These are phyloP conservation scores for Suhomyces coccinellae DNA, from an alignment of 1,139 yeast genomes.

Conservation along the genomic window DNA sequence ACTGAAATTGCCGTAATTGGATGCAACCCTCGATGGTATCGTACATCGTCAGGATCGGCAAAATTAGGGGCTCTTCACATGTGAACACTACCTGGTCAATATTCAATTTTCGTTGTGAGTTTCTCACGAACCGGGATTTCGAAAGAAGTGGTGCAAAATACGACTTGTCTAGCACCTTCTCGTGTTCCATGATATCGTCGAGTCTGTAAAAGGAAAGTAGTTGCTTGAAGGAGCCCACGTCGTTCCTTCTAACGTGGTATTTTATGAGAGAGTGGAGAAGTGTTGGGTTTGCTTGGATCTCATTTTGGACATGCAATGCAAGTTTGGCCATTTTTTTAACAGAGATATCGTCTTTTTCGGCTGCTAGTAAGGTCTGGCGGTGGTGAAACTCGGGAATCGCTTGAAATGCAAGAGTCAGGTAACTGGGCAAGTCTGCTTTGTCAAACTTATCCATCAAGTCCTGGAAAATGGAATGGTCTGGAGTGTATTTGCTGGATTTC, in stretches of 20 bases:
- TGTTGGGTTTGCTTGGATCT: slow-evolving; percentile 30
- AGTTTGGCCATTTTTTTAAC: slow-evolving; percentile 10
- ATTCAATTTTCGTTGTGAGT: slow-evolving; percentile 14
- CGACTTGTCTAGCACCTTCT: slow-evolving; percentile 23
- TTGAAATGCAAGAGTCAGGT: slow-evolving; percentile 31
- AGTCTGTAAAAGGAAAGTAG: slow-evolving; percentile 32
- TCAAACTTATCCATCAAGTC: slow-evolving; percentile 31
- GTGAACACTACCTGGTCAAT: slow-evolving; percentile 17
- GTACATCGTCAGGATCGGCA: slow-evolving; percentile 22
- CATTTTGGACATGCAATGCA: slow-evolving; percentile 24
- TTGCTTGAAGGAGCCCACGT: slow-evolving; percentile 23
- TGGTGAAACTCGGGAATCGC: slow-evolving; percentile 26
- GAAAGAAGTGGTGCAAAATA: slow-evolving; percentile 26
- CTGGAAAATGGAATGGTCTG: slow-evolving; percentile 26
- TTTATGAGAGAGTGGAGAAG: slow-evolving; percentile 28
- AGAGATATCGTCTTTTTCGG: background rate
- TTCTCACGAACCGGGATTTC: slow-evolving; percentile 28
- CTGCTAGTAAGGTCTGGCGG: slow-evolving; percentile 23
- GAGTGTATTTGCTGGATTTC: slow-evolving; percentile 22
- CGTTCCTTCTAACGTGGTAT: slow-evolving; percentile 27
- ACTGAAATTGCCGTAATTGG: slow-evolving; percentile 27
- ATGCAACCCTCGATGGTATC: slow-evolving; percentile 34
- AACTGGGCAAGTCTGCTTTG: slow-evolving; percentile 22
- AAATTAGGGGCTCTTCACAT: slow-evolving; percentile 17
- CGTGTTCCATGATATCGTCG: slow-evolving; percentile 30